Base-by-base conservation (phyloP, 805 yeast species). In the Saturnispora besseyi region DNA sequence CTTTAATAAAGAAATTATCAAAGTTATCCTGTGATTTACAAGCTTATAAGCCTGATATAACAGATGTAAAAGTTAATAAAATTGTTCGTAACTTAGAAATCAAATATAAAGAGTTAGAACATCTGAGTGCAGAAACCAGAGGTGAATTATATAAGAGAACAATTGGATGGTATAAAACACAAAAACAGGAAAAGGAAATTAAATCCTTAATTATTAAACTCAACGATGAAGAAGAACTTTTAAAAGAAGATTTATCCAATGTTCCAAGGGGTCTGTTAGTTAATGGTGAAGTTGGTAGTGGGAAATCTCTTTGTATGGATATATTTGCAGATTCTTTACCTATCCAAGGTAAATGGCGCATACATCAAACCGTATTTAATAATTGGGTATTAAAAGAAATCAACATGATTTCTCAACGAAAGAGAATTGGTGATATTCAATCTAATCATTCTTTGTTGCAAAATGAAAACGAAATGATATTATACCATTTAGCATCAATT, bases 231-330 rank as follows among this genome's bases (percentile, higher is more conserved):
- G 57, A 54, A 10, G 55, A 54, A 21, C 41, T 54, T 21, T 28
- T 48, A 4, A 40, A 41, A 11, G 85, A 81, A 51, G 84, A 79
- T 54, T 59, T 82, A 31, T 57, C 63, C 4, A 69, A 75, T 48
- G 71, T 85, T 0, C 89, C 89, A 0, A 82, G 76, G 50, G 90
- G 90, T 0, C 63, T 84, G 5, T 60, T 81, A 43, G 62, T 81
- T 5, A 79, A 78, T 62, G 86, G 85, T 3, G 84, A 77, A 51
- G 86, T 80, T 4, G 90, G 90, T 0, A 79, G 85, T 55, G 90
- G 90, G 1, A 84, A 84, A 59, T 78, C 87, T 1, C 77, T 84
- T 82, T 62, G 84, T 45, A 76, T 84, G 77, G 88, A 83, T 56
- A 75, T 84, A 21, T 83, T 84, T 65, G 87, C 88, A 1, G 69